Percentiles rank a stretch among this genome's conserved stretches.
Conservation (phyloP, 2,329 filamentous ascomycete genomes). For the Pseudogymnoascus destructans region DNA sequence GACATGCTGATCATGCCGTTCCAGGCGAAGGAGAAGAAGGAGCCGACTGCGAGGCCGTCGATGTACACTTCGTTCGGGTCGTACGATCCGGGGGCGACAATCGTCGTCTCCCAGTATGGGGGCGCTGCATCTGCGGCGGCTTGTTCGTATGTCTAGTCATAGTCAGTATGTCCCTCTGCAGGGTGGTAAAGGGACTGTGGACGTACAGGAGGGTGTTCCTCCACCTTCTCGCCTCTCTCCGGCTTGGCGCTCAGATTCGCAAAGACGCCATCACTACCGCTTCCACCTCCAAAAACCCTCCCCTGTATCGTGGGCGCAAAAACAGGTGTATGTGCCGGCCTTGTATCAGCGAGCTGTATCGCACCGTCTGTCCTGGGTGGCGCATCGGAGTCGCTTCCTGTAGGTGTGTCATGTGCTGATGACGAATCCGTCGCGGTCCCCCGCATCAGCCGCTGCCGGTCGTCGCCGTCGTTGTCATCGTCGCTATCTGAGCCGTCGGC, state of each 20-base stretch:
- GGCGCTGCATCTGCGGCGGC: slow-evolving; percentile 91
- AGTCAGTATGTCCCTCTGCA: slow-evolving; percentile 12
- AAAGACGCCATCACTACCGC: slow-evolving; percentile 89
- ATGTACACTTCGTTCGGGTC: slow-evolving; percentile 94
- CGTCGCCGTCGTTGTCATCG: slow-evolving; percentile 60
- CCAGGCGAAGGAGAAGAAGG: slow-evolving; percentile 78
- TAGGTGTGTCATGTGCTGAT: slow-evolving; percentile 24
- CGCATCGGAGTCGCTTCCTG: slow-evolving; percentile 15
- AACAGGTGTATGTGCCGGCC: slow-evolving; percentile 20
- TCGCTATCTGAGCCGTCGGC: slow-evolving; percentile 62
- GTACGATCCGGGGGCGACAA: slow-evolving; percentile 79
- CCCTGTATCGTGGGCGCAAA: slow-evolving; percentile 19
- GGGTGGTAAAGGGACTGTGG: slow-evolving; percentile 7
- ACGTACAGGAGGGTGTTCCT: slow-evolving; percentile 87
- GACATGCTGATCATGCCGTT: slow-evolving; percentile 96
- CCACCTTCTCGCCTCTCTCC: slow-evolving; percentile 62
- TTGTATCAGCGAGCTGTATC: slow-evolving; percentile 15
- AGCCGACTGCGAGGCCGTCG: slow-evolving; percentile 86
- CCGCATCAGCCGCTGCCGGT: slow-evolving; percentile 76
- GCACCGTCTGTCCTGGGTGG: background rate
- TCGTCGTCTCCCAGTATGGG: slow-evolving; percentile 98
- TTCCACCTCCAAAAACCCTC: slow-evolving; percentile 56
- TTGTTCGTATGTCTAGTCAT: slow-evolving; percentile 80
- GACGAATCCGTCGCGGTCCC: slow-evolving; percentile 32
- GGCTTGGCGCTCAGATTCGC: slow-evolving; percentile 89